Evolutionary conservation across 202 grass and related monocot genomes (phyloP).

Genomic region (Dendrocalamus latiflorus): DNA sequence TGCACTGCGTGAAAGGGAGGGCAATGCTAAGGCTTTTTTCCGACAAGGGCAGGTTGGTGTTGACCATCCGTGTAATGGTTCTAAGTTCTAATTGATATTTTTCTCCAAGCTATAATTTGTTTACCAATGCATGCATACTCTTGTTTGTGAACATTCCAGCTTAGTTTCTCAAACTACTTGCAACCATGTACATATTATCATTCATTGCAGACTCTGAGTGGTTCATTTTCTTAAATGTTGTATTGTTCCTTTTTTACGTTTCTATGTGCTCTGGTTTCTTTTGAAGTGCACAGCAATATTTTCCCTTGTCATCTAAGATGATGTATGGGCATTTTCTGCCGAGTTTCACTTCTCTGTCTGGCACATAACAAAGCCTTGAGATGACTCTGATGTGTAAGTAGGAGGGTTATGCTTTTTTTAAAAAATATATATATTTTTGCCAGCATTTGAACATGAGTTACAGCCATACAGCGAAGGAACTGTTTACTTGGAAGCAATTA

Average conservation of each 20-base stretch:
- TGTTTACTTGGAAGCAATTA: neutral
- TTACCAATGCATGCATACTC: neutral
- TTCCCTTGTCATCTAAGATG: neutral
- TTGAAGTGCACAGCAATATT: neutral
- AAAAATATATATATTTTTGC: neutral
- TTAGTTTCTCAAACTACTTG: neutral
- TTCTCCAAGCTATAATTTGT: neutral
- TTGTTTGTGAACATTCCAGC: constrained; percentile 1
- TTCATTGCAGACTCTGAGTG: neutral
- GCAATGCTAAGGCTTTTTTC: constrained; percentile 96
- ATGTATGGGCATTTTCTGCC: neutral
- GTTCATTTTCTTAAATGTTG: neutral
- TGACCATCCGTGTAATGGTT: neutral
- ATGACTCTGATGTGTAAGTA: neutral
- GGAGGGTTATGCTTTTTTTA: neutral
- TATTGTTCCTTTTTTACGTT: neutral
- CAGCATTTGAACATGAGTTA: neutral
- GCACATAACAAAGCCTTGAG: neutral
- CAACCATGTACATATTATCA: neutral
- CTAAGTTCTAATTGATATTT: neutral
- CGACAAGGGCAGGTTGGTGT: constrained; percentile 77
- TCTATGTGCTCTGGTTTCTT: neutral
- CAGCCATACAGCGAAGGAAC: neutral
- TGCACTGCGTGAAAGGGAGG: constrained; percentile 83
- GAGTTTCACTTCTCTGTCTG: neutral